A percentile compares a stretch with the other conserved stretches of the same genome.
phyloP scores from a whole-genome alignment of 78 protist genomes.

The Protostelium mycophagum region DNA sequence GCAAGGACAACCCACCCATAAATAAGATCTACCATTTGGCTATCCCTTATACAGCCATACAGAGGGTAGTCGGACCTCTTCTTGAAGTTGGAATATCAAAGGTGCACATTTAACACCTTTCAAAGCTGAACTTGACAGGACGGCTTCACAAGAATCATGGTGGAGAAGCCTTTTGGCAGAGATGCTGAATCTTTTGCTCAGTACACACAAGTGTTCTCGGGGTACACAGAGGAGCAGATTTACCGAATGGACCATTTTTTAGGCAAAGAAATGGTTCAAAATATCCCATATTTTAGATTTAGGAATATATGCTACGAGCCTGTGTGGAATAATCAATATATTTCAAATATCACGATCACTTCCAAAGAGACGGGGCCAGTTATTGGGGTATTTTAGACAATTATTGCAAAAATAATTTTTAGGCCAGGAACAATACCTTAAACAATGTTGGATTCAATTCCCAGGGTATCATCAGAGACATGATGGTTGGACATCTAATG shows the following conservation, averaged over 20 bases:
- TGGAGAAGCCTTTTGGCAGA: slow-evolving; percentile 97
- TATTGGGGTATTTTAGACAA: no score
- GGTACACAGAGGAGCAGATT: slow-evolving; percentile 65
- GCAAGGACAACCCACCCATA: not conserved
- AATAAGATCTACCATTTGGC: slow-evolving; percentile 91
- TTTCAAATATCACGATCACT: slow-evolving; percentile 77
- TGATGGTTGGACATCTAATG: slow-evolving; percentile 89
- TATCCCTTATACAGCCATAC: slow-evolving; percentile 87
- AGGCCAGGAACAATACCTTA: no score
- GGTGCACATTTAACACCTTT: not conserved
- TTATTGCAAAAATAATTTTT: no score
- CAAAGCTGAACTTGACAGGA: slow-evolving; percentile 2
- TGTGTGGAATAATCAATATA: slow-evolving; percentile 79
- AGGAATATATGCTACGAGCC: slow-evolving; percentile 81
- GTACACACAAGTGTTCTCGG: slow-evolving; percentile 48
- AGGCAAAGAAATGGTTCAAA: slow-evolving; percentile 94
- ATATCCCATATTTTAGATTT: slow-evolving; percentile 77
- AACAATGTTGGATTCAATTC: no score
- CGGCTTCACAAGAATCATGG: slow-evolving; percentile 82
- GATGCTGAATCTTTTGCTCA: slow-evolving; percentile 62
- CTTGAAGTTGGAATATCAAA: slow-evolving; percentile 3
- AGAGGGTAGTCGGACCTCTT: slow-evolving; percentile 30
- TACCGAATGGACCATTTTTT: slow-evolving; percentile 95
- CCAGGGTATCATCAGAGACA: slow-evolving; percentile 93
- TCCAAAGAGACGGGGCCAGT: slow-evolving; percentile 90